These are phyloP conservation scores for Cryphonectria nitschkei DNA, from an alignment of 2,329 filamentous ascomycete species.

Conservation along the genomic window DNA sequence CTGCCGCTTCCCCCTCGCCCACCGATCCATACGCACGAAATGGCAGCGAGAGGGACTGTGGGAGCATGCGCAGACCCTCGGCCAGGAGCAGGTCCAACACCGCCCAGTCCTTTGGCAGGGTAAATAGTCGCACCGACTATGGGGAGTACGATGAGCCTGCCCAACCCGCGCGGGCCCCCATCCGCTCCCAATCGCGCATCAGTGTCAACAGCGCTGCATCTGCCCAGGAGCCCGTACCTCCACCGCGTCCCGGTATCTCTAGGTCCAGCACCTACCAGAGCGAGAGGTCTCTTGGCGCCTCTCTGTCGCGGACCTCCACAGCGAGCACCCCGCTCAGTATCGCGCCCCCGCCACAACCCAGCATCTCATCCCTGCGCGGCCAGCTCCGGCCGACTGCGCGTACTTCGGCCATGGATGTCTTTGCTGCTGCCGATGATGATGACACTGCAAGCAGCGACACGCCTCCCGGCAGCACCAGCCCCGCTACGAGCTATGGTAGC, in stretches of 20 bases:
- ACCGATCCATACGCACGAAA: conserved; percentile 23
- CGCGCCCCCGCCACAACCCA: conserved; percentile 30
- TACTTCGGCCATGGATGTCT: conserved; percentile 49
- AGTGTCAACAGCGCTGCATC: conserved; percentile 34
- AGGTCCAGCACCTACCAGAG: conserved; percentile 47
- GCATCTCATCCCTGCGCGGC: conserved; percentile 44
- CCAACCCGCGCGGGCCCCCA: conserved; percentile 47
- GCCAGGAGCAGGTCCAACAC: conserved; percentile 53
- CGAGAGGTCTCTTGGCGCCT: conserved; percentile 21
- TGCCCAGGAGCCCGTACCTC: conserved; percentile 35
- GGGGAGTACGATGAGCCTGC: conserved; percentile 39
- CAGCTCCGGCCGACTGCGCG: conserved; percentile 52
- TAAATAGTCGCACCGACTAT: conserved; percentile 43
- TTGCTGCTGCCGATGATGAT: conserved; percentile 51
- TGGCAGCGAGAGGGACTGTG: neutral
- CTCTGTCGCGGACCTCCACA: conserved; percentile 25
- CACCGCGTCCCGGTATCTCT: conserved; percentile 42
- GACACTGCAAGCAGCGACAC: conserved; percentile 56
- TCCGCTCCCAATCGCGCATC: conserved; percentile 43
- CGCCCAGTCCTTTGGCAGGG: conserved; percentile 45
- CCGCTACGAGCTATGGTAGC: conserved; percentile 60
- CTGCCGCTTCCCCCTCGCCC: conserved; percentile 32
- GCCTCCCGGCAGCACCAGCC: conserved; percentile 57
- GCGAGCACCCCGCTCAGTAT: conserved; percentile 28
- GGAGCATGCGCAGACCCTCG: conserved; percentile 32